Conservation (phyloP, 352 stramenopile species). For the Globisporangium polare region DNA sequence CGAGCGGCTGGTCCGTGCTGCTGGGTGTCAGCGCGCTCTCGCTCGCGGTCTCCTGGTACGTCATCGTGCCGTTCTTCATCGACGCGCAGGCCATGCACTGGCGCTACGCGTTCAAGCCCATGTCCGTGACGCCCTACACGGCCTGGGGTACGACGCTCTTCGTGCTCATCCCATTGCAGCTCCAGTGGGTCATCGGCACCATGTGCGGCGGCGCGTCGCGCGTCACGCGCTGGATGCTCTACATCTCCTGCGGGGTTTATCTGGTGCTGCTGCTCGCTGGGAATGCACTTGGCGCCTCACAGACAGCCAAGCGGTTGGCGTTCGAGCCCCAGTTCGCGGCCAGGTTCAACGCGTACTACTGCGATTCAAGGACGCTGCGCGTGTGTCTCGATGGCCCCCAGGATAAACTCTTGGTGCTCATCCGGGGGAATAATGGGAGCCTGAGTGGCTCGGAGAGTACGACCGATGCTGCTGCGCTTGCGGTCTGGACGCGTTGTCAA, state of each 20-base stretch:
- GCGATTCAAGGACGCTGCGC: background rate
- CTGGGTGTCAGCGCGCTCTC: background rate
- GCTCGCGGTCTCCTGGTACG: background rate
- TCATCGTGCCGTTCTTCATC: constrained; percentile 1
- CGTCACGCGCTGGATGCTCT: background rate
- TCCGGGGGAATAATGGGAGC: background rate
- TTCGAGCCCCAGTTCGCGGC: background rate
- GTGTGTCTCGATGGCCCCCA: background rate
- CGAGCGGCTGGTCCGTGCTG: background rate
- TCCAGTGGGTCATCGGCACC: background rate
- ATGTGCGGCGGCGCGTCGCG: background rate
- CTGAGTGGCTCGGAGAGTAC: background rate
- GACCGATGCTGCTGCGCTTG: background rate
- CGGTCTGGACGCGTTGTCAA: background rate
- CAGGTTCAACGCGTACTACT: constrained; percentile 6
- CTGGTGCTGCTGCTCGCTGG: background rate
- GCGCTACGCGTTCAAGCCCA: constrained; percentile 5
- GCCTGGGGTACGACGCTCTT: background rate
- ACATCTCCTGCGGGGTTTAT: background rate
- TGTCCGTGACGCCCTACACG: background rate
- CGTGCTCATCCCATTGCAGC: background rate
- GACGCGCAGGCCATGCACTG: background rate
- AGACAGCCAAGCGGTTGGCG: background rate
- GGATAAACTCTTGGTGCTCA: background rate
- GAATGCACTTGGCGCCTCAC: background rate